Evolutionary conservation across 2,329 filamentous ascomycete genomes (phyloP).

Genomic region (Venturia pyrina): DNA sequence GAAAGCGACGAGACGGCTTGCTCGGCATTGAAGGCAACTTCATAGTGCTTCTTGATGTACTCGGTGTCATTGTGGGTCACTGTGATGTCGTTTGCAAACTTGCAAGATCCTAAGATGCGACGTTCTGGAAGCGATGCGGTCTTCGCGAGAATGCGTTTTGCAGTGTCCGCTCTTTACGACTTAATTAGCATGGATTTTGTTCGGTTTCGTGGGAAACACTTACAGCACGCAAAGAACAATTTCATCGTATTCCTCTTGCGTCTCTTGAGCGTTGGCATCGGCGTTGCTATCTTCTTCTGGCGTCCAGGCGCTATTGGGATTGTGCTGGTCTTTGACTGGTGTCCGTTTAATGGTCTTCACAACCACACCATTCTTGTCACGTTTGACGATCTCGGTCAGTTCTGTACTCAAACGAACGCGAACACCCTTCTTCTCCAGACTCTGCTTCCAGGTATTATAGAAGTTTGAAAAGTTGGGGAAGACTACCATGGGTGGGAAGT

Average conservation of each 20-base stretch:
- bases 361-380: constrained; percentile 42
- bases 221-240: constrained; percentile 53
- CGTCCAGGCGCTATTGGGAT: constrained; percentile 35
- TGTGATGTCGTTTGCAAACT: constrained; percentile 61
- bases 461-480: constrained; percentile 54
- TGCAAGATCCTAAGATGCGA: constrained; percentile 59
- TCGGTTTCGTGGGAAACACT: constrained; percentile 17
- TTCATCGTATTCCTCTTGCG: constrained; percentile 48
- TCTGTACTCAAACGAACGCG: constrained; percentile 47
- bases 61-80: constrained; percentile 55
- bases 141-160: constrained; percentile 48
- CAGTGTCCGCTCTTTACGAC: constrained; percentile 38
- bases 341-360: constrained; percentile 38
- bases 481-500: constrained; percentile 47
- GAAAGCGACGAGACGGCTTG: constrained; percentile 35
- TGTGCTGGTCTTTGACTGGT: constrained; percentile 32
- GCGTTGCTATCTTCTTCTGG: constrained; percentile 26
- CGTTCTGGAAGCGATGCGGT: constrained; percentile 52
- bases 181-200: background rate
- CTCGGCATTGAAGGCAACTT: constrained; percentile 46
- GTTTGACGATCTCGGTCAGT: constrained; percentile 41
- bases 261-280: constrained; percentile 32
- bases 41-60: constrained; percentile 61
- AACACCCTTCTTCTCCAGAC: constrained; percentile 45
- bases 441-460: constrained; percentile 49